phyloP scores from a whole-genome alignment of 192 early-diverging fungal genomes.

The Backusella mclennaniae region DNA sequence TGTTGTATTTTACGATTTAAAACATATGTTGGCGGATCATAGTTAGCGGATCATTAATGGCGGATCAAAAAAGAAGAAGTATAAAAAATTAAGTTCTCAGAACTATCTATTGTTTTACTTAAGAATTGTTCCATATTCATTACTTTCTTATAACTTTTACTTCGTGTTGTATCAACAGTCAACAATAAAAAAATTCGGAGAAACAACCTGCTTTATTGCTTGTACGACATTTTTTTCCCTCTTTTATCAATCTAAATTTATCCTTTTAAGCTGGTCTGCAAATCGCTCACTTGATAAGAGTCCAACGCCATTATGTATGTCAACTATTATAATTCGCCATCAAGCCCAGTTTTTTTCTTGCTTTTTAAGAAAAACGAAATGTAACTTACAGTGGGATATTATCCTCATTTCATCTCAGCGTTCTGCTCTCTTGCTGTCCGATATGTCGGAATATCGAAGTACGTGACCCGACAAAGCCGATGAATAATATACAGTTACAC shows the following conservation, averaged over 20 bases:
- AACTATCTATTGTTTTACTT: not conserved
- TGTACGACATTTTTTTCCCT: not conserved
- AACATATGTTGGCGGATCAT: not conserved
- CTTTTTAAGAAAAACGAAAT: not conserved
- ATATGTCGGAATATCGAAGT: slow-evolving; percentile 5
- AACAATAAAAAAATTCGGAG: slow-evolving; percentile 5
- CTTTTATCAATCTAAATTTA: not conserved
- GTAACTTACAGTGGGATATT: not conserved
- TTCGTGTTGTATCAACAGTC: not conserved
- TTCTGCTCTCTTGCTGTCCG: not conserved
- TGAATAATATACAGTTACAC: slow-evolving; percentile 3
- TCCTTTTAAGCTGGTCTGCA: not conserved
- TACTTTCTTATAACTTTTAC: not conserved
- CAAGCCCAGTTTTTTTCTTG: not conserved
- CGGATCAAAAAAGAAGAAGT: not conserved
- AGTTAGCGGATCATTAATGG: not conserved
- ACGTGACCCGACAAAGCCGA: slow-evolving; percentile 3
- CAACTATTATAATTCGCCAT: not conserved
- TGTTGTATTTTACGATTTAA: not conserved
- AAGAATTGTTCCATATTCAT: not conserved
- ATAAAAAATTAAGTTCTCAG: not conserved
- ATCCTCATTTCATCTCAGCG: not conserved
- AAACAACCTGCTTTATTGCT: not conserved
- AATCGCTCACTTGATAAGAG: not conserved
- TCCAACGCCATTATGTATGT: not conserved